Evolutionary conservation across 129 eudicot species (phyloP).

Genomic region (Lactuca saligna): DNA sequence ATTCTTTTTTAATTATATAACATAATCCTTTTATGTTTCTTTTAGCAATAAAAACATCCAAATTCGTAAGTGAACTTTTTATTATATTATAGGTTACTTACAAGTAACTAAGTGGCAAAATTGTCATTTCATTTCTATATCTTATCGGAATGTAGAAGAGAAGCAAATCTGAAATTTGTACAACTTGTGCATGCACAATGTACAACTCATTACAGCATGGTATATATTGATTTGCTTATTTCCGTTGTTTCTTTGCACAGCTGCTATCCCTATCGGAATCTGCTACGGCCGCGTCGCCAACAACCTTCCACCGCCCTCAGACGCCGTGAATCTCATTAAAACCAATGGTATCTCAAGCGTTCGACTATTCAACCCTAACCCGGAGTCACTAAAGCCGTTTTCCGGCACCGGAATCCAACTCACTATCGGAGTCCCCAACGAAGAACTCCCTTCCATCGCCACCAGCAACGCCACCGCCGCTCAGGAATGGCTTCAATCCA

Average conservation of each 20-base stretch:
- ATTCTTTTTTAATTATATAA: no score
- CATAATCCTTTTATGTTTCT: not conserved
- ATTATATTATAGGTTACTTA: not conserved
- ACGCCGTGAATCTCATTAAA: constrained; percentile 46
- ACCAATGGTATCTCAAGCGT: constrained; percentile 56
- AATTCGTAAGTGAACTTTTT: not conserved
- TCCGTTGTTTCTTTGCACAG: constrained; percentile 34
- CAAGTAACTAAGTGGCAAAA: not conserved
- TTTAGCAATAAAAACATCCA: not conserved
- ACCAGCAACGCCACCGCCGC: constrained; percentile 36
- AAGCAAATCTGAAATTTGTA: not conserved
- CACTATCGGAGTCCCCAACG: constrained; percentile 74
- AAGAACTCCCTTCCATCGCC: constrained; percentile 55
- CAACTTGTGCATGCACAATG: not conserved
- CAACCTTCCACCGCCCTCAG: constrained; percentile 63
- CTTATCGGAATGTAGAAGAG: no score
- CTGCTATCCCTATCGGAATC: constrained; percentile 60
- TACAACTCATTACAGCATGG: not conserved
- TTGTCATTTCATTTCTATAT: no score
- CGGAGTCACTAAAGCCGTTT: constrained; percentile 50
- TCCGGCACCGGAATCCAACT: constrained; percentile 58
- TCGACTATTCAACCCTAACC: constrained; percentile 61
- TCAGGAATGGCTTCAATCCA: constrained; percentile 54
- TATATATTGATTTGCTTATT: not conserved
- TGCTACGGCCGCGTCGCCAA: constrained; percentile 69